Evolutionary conservation across 148 eudicot species (phyloP), one percentile per base, ranked within the genome.

Genomic region (Pouteria glomerata): DNA sequence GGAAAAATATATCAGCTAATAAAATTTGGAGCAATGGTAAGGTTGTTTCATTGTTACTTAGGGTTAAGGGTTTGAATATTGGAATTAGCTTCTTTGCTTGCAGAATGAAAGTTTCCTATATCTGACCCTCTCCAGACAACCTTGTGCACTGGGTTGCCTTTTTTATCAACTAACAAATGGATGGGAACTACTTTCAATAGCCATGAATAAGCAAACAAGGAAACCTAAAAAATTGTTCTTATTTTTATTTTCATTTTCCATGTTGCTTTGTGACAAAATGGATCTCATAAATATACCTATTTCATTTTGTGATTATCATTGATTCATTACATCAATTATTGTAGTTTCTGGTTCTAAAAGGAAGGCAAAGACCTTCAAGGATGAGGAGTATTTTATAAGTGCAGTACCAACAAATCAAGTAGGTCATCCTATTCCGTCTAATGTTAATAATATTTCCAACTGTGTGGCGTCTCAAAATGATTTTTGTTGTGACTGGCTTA

Each of bases 371-470:
- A 91, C 76, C 86, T 94, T 85, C 80, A 91, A 85, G 84, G 89
- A 89, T 71, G 97, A 91, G 66, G 96, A 89, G 72, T 89, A 66
- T 74, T 94, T 86, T 72, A 94, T 94, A 77, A 94, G 93, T 81
- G 77, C 93, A 29, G 88, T 94, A 39, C 98, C 97, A 37, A 79
- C 83, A 68, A 91, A 93, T 81, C 93, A 90, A 87, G 98, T 93
- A 74, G 14, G 76, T 55, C 30, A 59, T 68, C 1, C 8, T 80
- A 57, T 53, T 24, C 16, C 23, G 37, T 26, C n/a, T 12, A 15
- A 42, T 39, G 29, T 61, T 51, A 39, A 15, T 44, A 62, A 29
- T 59, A 48, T 47, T 63, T 27, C 59, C 58, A 19, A 6, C 8
- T 47, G 21, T 58, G 11, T 8, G 21, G 1, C 41, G 63, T 39